These are phyloP conservation scores for Ustilago nuda DNA, from an alignment of 1,284 basidiomycete species.

Conservation along the genomic window DNA sequence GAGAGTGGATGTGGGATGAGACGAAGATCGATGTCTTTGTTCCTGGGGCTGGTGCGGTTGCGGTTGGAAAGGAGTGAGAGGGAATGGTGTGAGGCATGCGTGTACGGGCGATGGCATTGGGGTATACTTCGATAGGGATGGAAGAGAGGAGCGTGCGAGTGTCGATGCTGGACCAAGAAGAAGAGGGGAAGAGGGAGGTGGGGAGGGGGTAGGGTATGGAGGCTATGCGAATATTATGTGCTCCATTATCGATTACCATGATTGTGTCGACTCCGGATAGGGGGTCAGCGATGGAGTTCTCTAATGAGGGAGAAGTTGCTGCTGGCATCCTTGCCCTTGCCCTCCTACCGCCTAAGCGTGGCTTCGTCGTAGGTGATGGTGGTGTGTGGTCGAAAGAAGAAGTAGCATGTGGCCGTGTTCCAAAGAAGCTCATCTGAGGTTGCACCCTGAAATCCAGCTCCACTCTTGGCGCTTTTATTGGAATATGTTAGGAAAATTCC, in stretches of 20 bases:
- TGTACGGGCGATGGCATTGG: slow-evolving; percentile 58
- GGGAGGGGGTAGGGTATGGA: slow-evolving; percentile 38
- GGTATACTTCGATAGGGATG: slow-evolving; percentile 13
- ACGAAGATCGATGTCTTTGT: slow-evolving; percentile 32
- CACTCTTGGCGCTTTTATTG: neutral
- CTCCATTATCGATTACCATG: slow-evolving; percentile 50
- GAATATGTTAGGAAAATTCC: neutral
- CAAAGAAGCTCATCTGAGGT: neutral
- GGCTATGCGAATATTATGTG: slow-evolving; percentile 45
- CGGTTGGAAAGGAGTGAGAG: neutral
- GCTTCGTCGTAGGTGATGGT: neutral
- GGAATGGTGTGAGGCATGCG: slow-evolving; percentile 31
- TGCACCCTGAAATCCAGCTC: slow-evolving; percentile 21
- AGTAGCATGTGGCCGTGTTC: neutral
- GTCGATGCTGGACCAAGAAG: slow-evolving; percentile 1
- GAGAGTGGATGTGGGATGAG: slow-evolving; percentile 52
- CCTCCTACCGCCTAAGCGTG: no score
- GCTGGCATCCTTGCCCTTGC: slow-evolving; percentile 9
- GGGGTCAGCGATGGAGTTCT: slow-evolving; percentile 1
- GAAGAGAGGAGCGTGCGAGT: neutral
- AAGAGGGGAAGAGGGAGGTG: neutral
- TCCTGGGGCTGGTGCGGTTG: neutral
- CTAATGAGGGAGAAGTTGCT: neutral
- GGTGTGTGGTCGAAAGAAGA: neutral
- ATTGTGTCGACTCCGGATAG: slow-evolving; percentile 32